Base-by-base conservation (phyloP, 2,329 filamentous ascomycete genomes). In the Trichophaea hybrida region DNA sequence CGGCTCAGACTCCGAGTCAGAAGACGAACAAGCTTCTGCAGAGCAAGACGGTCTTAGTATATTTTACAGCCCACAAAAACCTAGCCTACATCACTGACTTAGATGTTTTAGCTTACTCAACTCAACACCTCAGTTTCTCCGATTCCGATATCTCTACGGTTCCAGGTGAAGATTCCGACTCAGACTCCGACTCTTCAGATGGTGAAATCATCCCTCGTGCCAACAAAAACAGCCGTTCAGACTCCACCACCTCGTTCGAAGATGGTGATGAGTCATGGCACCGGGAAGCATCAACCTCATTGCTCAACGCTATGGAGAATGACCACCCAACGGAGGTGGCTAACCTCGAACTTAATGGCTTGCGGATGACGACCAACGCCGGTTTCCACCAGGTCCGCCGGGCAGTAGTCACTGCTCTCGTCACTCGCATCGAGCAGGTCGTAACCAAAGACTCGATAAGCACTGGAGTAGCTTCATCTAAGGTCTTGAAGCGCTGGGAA, bases 361-460 rank as follows among this genome's bases (percentile, higher is more conserved):
- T 97, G n/a, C 85, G 91, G 8, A 87, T 98, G 72, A 85, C 84
- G 58, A 88, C 86, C 68, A 88, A 97, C 69, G 93, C 93, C 1
- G 90, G 88, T 0, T 91, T 95, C 69, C 80, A 84, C 65, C 86
- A 93, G 72, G 87, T 97, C 69, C 86, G 91, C 49, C 84, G 85
- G 37, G 89, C 93, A 13, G 84, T 97, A 31, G 88, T 88, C 1
- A 81, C 84, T 1, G 86, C 90, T 0, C 91, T 97, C 70, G 85
- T 88, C 68, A 88, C 86, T 68, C 84, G 86, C 59, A 85, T 90
- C 50, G 79, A 82, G 5, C 84, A 89, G 70, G 78, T 95, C 31
- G 75, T 81, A 58, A 78, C 79, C 34, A 58, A 57, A 59, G 77
- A 78, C 48, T 69, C 71, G 5, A 73, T 83, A 33, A 80, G 83